Percentiles rank a stretch among this genome's conserved stretches.
Evolutionary conservation across 768 basidiomycete genomes (phyloP).

Genomic region (Suillus hirtellus): DNA sequence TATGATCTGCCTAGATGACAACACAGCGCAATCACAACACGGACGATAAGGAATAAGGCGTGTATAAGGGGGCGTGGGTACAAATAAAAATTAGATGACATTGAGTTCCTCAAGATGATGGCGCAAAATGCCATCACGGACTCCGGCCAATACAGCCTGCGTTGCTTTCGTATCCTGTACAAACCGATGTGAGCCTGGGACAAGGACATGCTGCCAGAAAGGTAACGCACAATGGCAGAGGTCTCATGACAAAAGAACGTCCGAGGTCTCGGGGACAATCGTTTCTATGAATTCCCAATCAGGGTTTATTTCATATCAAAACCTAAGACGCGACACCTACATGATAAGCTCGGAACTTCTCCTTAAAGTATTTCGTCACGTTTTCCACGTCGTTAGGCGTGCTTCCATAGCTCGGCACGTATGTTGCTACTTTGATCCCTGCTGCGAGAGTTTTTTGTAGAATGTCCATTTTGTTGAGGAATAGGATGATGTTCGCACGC

Average conservation of each 20-base stretch:
- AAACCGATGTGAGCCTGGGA: background rate
- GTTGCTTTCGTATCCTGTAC: slow-evolving; percentile 41
- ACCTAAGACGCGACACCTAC: slow-evolving; percentile 40
- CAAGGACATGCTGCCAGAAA: background rate
- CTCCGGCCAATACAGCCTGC: slow-evolving; percentile 38
- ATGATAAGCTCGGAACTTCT: slow-evolving; percentile 66
- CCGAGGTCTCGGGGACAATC: slow-evolving; percentile 54
- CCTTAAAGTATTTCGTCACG: slow-evolving; percentile 66
- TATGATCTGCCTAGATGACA: background rate
- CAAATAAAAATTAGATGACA: slow-evolving; percentile 23
- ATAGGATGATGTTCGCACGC: slow-evolving; percentile 66
- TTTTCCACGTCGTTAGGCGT: slow-evolving; percentile 55
- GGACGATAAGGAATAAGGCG: background rate
- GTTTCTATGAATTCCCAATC: slow-evolving; percentile 40
- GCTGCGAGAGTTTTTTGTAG: slow-evolving; percentile 53
- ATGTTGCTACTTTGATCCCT: slow-evolving; percentile 56
- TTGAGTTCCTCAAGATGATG: slow-evolving; percentile 32
- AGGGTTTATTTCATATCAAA: background rate
- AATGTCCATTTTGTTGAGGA: slow-evolving; percentile 78
- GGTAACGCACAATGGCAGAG: slow-evolving; percentile 60
- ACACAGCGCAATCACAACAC: background rate
- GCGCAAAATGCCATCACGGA: slow-evolving; percentile 43
- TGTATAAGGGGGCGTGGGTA: too few relatives aligned
- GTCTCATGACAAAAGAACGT: slow-evolving; percentile 71
- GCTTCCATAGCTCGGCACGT: slow-evolving; percentile 62